phyloP scores from a whole-genome alignment of 129 eudicot genomes.

The Centella asiatica region DNA sequence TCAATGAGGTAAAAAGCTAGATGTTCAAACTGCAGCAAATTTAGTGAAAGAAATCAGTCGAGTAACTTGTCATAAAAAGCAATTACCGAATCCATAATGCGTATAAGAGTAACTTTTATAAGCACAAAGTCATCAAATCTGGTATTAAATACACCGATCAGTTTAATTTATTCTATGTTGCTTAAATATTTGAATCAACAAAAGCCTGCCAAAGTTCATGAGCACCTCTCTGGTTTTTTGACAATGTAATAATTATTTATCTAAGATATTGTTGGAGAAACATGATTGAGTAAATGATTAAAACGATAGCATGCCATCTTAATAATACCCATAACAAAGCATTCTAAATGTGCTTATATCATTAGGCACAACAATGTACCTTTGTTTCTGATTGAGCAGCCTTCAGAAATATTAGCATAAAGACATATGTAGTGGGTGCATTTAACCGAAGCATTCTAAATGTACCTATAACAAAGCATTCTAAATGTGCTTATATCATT shows the following conservation, averaged over 20 bases:
- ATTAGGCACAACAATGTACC: constrained; percentile 24
- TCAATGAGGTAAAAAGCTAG: constrained; percentile 87
- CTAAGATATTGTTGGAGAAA: not conserved
- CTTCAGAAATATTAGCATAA: constrained; percentile 85
- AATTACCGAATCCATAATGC: too few relatives aligned
- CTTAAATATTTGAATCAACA: not conserved
- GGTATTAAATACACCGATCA: too few relatives aligned
- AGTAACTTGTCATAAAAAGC: too few relatives aligned
- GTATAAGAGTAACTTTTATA: too few relatives aligned
- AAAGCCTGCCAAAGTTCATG: too few relatives aligned
- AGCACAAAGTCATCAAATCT: too few relatives aligned
- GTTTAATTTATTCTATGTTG: too few relatives aligned
- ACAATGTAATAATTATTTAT: too few relatives aligned
- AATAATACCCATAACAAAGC: not conserved
- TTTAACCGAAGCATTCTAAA: constrained; percentile 40
- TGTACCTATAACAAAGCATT: not conserved
- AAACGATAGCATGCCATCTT: not conserved
- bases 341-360: not conserved
- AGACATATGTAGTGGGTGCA: constrained; percentile 78
- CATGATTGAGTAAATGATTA: not conserved
- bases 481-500: not conserved
- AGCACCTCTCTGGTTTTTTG: too few relatives aligned
- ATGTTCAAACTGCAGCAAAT: constrained; percentile 46
- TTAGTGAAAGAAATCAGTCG: not conserved
- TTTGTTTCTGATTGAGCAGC: constrained; percentile 67